Percentiles rank a stretch among this genome's conserved stretches.
Evolutionary conservation across 768 basidiomycete genomes (phyloP).

Genomic region (Amanita phalloides): DNA sequence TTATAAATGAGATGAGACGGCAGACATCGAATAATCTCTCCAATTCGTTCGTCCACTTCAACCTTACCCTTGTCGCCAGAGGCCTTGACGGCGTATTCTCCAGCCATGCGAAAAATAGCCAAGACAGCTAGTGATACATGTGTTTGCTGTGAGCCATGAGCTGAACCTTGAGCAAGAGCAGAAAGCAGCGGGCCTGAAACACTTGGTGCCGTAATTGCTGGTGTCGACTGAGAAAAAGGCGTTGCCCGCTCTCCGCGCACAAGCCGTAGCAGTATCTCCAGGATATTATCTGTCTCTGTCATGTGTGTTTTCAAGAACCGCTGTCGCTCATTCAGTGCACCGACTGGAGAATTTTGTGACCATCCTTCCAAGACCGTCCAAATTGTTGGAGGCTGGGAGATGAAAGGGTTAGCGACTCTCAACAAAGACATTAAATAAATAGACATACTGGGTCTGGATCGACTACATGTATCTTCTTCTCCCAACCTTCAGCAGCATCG

Average conservation of each 20-base stretch:
- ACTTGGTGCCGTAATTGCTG: constrained; percentile 48
- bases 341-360: constrained; percentile 77
- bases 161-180: constrained; percentile 63
- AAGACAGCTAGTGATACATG: constrained; percentile 90
- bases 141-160: constrained; percentile 84
- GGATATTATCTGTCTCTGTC: constrained; percentile 74
- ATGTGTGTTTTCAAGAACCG: constrained; percentile 87
- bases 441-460: constrained; percentile 89
- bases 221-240: constrained; percentile 53
- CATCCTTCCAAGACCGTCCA: constrained; percentile 86
- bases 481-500: constrained; percentile 85
- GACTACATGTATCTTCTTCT: constrained; percentile 81
- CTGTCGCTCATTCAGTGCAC: constrained; percentile 64
- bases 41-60: constrained; percentile 67
- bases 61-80: constrained; percentile 52
- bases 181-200: constrained; percentile 61
- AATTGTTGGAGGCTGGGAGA: constrained; percentile 74
- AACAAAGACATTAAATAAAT: neutral
- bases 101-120: constrained; percentile 77
- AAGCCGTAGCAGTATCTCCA: constrained; percentile 88
- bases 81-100: constrained; percentile 73
- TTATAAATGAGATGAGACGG: constrained; percentile 84
- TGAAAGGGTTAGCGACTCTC: constrained; percentile 2
- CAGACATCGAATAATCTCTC: constrained; percentile 84
- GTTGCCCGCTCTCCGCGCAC: constrained; percentile 83